Evolutionary conservation across 768 basidiomycete species (phyloP).

Genomic region (Polyporus arcularius): DNA sequence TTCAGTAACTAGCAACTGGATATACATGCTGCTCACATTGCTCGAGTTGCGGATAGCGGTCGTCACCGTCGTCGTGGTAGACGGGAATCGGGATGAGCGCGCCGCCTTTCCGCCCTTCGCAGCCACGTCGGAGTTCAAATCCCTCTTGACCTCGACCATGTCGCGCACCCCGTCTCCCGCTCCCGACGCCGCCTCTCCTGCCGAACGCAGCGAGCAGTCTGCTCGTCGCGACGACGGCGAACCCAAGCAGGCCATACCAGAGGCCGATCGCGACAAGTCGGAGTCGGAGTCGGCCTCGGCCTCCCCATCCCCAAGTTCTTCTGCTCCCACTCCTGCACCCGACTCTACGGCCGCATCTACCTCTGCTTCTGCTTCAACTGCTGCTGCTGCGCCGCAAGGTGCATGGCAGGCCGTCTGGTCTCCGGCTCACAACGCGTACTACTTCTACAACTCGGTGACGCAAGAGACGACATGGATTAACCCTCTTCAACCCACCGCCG

Average conservation of each 20-base stretch:
- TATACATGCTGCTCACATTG: no score
- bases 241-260: not conserved
- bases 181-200: constrained; percentile 7
- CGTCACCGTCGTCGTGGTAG: no score
- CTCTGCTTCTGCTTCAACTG: constrained; percentile 9
- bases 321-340: constrained; percentile 4
- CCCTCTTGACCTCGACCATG: constrained; percentile 22
- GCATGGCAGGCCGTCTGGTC: constrained; percentile 84
- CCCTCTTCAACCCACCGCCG: constrained; percentile 50
- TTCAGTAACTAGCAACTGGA: no score
- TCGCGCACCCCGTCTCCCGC: constrained; percentile 16
- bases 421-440: constrained; percentile 77
- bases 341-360: constrained; percentile 1
- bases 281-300: constrained; percentile 2
- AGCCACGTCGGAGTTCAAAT: constrained; percentile 18
- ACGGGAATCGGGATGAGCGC: not conserved
- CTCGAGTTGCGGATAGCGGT: no score
- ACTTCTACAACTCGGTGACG: constrained; percentile 78
- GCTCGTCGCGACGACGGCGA: not conserved
- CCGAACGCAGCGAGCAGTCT: constrained; percentile 5
- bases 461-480: constrained; percentile 86
- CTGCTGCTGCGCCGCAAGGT: constrained; percentile 19
- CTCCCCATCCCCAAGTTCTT: constrained; percentile 6
- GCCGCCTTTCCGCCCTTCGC: not conserved
- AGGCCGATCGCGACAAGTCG: not conserved